Evolutionary conservation across 2,329 filamentous ascomycete species (phyloP).

Genomic region (Botrytis hyacinthi): DNA sequence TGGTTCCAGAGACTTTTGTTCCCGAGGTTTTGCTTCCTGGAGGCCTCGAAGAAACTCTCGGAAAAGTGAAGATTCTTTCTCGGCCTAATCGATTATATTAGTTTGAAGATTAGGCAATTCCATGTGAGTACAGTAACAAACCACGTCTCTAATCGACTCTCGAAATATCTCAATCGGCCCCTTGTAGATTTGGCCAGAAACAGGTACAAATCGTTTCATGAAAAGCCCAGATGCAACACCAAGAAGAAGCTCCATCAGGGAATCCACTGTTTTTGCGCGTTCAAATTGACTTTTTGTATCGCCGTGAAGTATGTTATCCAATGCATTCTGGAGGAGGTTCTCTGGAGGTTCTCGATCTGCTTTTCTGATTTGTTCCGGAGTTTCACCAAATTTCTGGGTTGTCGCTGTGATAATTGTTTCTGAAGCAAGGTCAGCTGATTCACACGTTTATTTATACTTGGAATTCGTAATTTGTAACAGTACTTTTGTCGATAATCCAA

Average conservation of each 20-base stretch:
- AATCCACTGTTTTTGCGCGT: background rate
- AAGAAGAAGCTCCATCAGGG: background rate
- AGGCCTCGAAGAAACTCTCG: background rate
- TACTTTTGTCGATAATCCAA: slow-evolving; percentile 5
- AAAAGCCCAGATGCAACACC: background rate
- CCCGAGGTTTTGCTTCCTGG: background rate
- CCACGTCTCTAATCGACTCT: slow-evolving; percentile 3
- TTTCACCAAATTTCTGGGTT: background rate
- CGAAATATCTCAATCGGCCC: slow-evolving; percentile 4
- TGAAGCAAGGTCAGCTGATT: background rate
- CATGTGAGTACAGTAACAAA: background rate
- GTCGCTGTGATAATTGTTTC: slow-evolving; percentile 1
- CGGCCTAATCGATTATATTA: background rate
- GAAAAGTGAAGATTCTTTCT: background rate
- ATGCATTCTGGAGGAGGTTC: background rate
- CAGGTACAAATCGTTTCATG: background rate
- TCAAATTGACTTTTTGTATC: background rate
- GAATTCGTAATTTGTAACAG: background rate
- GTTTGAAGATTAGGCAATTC: background rate
- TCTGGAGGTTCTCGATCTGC: background rate
- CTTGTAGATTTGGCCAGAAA: background rate
- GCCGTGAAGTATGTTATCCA: background rate
- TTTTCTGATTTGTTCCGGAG: background rate
- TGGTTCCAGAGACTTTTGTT: background rate
- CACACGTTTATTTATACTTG: background rate